These are phyloP conservation scores for Aspergillus tanneri DNA, from an alignment of 2,329 filamentous ascomycete genomes.

Conservation along the genomic window DNA sequence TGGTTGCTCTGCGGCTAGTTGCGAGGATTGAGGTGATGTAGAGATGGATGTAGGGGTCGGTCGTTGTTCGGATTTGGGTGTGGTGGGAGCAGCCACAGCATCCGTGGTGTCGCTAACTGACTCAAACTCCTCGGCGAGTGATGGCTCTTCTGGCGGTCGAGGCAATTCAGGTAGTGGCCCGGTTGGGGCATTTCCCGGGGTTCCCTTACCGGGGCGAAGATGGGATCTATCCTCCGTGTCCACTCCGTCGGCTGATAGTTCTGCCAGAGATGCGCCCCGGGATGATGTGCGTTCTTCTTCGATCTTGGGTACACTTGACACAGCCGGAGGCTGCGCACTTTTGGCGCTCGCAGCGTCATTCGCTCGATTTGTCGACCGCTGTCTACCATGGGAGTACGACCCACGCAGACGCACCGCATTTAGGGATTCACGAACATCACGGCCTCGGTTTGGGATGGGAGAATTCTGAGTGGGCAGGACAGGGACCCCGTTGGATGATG, in stretches of 20 bases:
- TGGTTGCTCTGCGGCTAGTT: slow-evolving; percentile 61
- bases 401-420: slow-evolving; percentile 64
- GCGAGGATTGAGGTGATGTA: slow-evolving; percentile 50
- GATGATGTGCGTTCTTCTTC: slow-evolving; percentile 40
- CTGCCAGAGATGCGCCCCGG: slow-evolving; percentile 31
- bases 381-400: slow-evolving; percentile 54
- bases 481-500: slow-evolving; percentile 76
- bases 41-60: slow-evolving; percentile 23
- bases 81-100: slow-evolving; percentile 23
- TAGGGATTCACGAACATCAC: slow-evolving; percentile 75
- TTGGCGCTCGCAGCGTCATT: slow-evolving; percentile 64
- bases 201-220: neutral
- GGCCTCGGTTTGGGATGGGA: slow-evolving; percentile 72
- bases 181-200: slow-evolving; percentile 34
- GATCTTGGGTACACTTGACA: slow-evolving; percentile 60
- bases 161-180: slow-evolving; percentile 61
- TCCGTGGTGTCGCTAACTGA: slow-evolving; percentile 29
- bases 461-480: slow-evolving; percentile 64
- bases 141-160: slow-evolving; percentile 36
- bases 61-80: slow-evolving; percentile 26
- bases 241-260: slow-evolving; percentile 28
- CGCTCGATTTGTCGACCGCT: slow-evolving; percentile 51
- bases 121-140: slow-evolving; percentile 37
- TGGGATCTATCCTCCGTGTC: slow-evolving; percentile 61
- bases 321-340: slow-evolving; percentile 39